Base-by-base conservation (phyloP, 2,329 filamentous ascomycete species). In the Elsinoe batatas region DNA sequence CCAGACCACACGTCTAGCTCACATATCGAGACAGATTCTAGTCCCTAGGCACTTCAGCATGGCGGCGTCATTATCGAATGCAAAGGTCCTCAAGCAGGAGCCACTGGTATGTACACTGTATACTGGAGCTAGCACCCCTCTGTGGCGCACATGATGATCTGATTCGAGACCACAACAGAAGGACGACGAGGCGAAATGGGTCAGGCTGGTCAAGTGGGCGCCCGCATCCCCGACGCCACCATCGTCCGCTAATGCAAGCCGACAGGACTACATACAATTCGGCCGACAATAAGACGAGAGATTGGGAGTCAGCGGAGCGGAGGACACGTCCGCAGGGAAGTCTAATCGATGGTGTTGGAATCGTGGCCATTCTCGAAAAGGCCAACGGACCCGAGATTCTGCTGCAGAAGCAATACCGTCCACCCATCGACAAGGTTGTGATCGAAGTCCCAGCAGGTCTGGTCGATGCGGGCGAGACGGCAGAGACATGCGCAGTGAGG, bases 391-490 rank as follows among this genome's bases (percentile, higher is more conserved):
- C 74, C 3, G 67, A 74, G 49, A 72, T 82, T 49, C 76, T 81
- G 58, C 74, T 81, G 57, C 78, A 84, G 62, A 58, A 58, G 30
- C 58, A 60, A 30, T 83, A 81, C 65, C 75, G 81, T 3, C 80
- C 81, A 0, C 79, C 80, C 0, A 74, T 81, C 37, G 74, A 80
- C 56, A 79, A 77, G 20, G 69, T 79, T 35, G 78, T 77, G 50
- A 79, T 83, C 50, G 80, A 84, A 63, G 76, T 82, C 5, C 80
- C 80, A 0, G 79, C 80, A 0, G 80, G 80, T 0, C 69, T 83
- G 20, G 76, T 83, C 32, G 80, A 83, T 62, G 75, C 72, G 40
- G 75, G 74, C 12, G 80, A 83, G 64, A 75, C 74, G 1, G 76
- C 79, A 1, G 74, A 76, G 62, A 73, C 79, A 46, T 79, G 79